Conservation (phyloP, 768 basidiomycete genomes). For the Tephrocybe sp. region DNA sequence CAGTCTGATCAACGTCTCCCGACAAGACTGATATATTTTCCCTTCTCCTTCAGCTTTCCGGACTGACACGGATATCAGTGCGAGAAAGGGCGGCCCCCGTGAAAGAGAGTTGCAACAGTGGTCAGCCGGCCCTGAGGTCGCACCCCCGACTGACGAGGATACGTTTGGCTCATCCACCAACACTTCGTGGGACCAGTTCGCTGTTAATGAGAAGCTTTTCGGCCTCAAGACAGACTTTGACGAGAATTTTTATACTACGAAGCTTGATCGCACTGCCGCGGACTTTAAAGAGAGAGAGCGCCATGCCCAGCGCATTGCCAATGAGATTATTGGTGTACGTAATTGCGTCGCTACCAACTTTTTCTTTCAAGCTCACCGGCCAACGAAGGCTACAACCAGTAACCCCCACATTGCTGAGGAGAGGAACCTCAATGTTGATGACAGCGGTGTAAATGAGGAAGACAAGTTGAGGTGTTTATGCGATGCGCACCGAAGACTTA, state of each 20-base stretch:
- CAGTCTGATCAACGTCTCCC: constrained; percentile 3
- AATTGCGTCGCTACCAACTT: not conserved
- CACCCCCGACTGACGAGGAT: constrained; percentile 54
- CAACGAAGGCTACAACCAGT: constrained; percentile 51
- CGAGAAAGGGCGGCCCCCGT: constrained; percentile 48
- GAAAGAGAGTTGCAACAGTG: constrained; percentile 85
- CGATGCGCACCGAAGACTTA: constrained; percentile 8
- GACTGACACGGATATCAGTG: constrained; percentile 78
- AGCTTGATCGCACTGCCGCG: constrained; percentile 77
- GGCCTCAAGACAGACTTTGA: constrained; percentile 91
- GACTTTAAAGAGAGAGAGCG: constrained; percentile 90
- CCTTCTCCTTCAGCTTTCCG: constrained; percentile 59
- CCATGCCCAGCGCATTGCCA: constrained; percentile 84
- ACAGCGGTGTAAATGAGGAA: constrained; percentile 85
- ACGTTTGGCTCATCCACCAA: constrained; percentile 61
- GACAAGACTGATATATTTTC: constrained; percentile 2
- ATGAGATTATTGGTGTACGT: constrained; percentile 86
- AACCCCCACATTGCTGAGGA: constrained; percentile 94
- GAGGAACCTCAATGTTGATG: constrained; percentile 63
- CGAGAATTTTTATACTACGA: constrained; percentile 94
- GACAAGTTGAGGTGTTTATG: constrained; percentile 70
- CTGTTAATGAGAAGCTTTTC: constrained; percentile 89
- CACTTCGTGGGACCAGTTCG: constrained; percentile 87
- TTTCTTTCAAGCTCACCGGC: constrained; percentile 2
- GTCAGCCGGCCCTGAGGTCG: constrained; percentile 48